A percentile compares a stretch with the other conserved stretches of the same genome.
Evolutionary conservation across 148 eudicot genomes (phyloP).

Genomic region (Rhododendron williamsianum): DNA sequence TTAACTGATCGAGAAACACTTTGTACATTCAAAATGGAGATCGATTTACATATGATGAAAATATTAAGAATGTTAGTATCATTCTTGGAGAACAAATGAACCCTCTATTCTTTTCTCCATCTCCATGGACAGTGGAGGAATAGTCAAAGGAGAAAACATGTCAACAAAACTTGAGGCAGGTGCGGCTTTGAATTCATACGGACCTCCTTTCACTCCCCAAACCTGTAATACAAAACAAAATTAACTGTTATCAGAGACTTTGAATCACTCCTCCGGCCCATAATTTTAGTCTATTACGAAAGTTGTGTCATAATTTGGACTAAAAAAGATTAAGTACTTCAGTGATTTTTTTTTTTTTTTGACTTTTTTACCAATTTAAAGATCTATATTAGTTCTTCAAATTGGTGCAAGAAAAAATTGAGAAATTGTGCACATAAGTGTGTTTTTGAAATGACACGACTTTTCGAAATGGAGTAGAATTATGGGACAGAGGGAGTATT

Average conservation of each 20-base stretch:
- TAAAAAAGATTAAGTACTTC: too few species aligned
- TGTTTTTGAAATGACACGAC: background rate
- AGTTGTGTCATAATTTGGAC: background rate
- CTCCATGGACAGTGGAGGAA: slow-evolving; percentile 56
- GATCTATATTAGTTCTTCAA: background rate
- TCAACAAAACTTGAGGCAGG: slow-evolving; percentile 67
- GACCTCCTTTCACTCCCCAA: slow-evolving; percentile 95
- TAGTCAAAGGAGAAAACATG: slow-evolving; percentile 53
- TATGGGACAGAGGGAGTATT: background rate
- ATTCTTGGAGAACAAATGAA: slow-evolving; percentile 78
- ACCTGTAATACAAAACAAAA: slow-evolving; percentile 42
- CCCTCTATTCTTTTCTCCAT: slow-evolving; percentile 91
- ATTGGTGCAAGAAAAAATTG: background rate
- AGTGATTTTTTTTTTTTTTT: too few species aligned
- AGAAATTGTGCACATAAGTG: background rate
- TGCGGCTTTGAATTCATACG: slow-evolving; percentile 93
- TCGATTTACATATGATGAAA: slow-evolving; percentile 2
- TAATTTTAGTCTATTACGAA: background rate
- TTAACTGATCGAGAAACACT: background rate
- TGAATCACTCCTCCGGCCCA: background rate
- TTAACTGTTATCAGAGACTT: background rate
- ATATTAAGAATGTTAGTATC: slow-evolving; percentile 14
- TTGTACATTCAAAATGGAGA: background rate
- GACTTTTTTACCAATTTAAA: too few species aligned
- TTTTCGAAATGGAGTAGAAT: background rate